Conservation (phyloP, 1,284 basidiomycete species). For the Uromyces viciae-fabae region DNA sequence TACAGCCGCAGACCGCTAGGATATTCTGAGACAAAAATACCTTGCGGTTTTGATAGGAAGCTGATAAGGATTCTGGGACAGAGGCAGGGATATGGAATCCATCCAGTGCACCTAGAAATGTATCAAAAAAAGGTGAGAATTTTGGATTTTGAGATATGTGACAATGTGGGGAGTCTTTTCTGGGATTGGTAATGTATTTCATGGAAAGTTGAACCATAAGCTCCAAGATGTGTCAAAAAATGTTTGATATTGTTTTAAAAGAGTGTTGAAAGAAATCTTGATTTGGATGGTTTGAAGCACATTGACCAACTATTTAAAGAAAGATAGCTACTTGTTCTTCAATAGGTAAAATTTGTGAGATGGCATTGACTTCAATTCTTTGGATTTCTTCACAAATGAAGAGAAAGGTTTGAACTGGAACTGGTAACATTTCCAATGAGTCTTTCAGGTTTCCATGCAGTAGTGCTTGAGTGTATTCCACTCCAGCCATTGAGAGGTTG, state of each 20-base stretch:
- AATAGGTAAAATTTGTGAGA: neutral
- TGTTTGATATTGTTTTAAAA: neutral
- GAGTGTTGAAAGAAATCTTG: neutral
- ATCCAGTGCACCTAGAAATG: slow-evolving; percentile 57
- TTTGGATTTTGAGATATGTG: neutral
- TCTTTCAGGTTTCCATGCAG: neutral
- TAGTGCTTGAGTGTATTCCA: neutral
- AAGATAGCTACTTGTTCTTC: neutral
- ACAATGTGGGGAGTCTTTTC: neutral
- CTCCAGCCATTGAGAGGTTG: too few relatives aligned
- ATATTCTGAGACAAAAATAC: slow-evolving; percentile 55
- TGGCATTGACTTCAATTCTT: neutral
- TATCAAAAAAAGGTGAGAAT: slow-evolving; percentile 55
- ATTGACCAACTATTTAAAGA: neutral
- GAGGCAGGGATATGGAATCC: slow-evolving; percentile 55
- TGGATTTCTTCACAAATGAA: neutral
- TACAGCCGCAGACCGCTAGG: slow-evolving; percentile 53
- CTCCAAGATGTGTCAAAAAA: neutral
- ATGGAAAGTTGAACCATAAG: neutral
- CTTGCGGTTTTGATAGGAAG: slow-evolving; percentile 54
- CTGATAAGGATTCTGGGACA: slow-evolving; percentile 49
- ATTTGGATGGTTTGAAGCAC: neutral
- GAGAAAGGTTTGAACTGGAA: neutral
- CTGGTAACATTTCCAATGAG: neutral
- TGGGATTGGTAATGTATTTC: neutral